These are phyloP conservation scores for Onygena corvina DNA, from an alignment of 2,329 filamentous ascomycete species.

Conservation along the genomic window DNA sequence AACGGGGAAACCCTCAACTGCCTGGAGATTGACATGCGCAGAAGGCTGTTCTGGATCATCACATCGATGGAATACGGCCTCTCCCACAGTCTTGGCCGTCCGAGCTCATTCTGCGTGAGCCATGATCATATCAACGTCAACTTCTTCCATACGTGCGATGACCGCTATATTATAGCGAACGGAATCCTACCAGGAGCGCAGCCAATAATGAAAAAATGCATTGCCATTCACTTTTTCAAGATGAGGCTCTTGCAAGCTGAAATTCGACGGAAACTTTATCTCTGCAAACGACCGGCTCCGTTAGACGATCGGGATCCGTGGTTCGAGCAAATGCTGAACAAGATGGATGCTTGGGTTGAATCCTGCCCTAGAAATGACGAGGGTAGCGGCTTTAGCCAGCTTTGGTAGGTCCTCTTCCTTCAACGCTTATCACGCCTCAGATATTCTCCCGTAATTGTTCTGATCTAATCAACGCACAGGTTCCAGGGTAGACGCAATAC, in stretches of 20 bases:
- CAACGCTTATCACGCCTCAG: constrained; percentile 1
- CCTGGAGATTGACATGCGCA: constrained; percentile 75
- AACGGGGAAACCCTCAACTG: constrained; percentile 51
- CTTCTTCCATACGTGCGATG: constrained; percentile 72
- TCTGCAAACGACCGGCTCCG: constrained; percentile 66
- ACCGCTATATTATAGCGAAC: constrained; percentile 65
- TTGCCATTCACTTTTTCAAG: constrained; percentile 85
- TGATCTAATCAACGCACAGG: constrained; percentile 35
- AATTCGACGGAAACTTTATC: constrained; percentile 73
- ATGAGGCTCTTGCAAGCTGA: constrained; percentile 82
- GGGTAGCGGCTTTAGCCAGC: constrained; percentile 60
- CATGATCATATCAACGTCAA: constrained; percentile 74
- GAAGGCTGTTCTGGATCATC: constrained; percentile 78
- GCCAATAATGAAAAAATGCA: constrained; percentile 67
- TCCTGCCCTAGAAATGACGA: constrained; percentile 59
- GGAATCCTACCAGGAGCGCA: constrained; percentile 61
- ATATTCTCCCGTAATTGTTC: constrained; percentile 16
- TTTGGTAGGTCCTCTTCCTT: constrained; percentile 51
- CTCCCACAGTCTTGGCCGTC: constrained; percentile 75
- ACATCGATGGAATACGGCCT: constrained; percentile 80
- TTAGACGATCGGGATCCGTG: constrained; percentile 72
- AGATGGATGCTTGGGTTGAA: constrained; percentile 68
- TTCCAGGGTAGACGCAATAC: constrained; percentile 63
- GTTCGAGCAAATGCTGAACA: constrained; percentile 68
- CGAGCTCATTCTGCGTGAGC: constrained; percentile 69